Conservation (phyloP, 768 basidiomycete genomes). For the Boletus sensibilis region DNA sequence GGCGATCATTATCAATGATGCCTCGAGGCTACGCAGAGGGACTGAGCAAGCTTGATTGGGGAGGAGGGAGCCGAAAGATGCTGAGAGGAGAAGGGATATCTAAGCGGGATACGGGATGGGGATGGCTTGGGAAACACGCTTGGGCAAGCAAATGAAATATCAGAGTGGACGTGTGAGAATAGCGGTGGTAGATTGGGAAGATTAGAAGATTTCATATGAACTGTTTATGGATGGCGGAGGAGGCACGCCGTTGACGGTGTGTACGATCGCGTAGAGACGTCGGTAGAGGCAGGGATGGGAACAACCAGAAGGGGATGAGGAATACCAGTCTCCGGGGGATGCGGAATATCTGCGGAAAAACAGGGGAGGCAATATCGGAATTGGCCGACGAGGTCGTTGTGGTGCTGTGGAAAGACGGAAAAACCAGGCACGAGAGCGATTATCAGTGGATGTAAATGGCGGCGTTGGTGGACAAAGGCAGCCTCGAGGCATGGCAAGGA, state of each 20-base stretch:
- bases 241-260: conserved; percentile 6
- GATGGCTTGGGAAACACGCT: conserved; percentile 7
- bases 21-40: conserved; percentile 24
- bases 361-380: not conserved
- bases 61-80: conserved; percentile 6
- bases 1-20: conserved; percentile 28
- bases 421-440: not conserved
- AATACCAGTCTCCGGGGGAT: no score
- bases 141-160: not conserved
- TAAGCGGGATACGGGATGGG: conserved; percentile 3
- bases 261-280: not conserved
- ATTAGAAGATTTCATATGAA: not conserved
- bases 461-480: not conserved
- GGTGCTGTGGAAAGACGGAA: no score
- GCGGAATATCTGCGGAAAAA: no score
- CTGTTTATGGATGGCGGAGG: not conserved
- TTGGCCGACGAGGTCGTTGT: not conserved
- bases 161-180: conserved; percentile 1
- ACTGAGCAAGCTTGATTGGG: conserved; percentile 14
- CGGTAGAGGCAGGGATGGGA: not conserved
- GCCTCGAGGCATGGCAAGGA: conserved; percentile 2
- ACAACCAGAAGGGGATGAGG: no score
- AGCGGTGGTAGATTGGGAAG: conserved; percentile 1
- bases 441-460: not conserved
- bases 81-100: not conserved